Evolutionary conservation across 2,329 filamentous ascomycete species (phyloP).

Genomic region (Alternaria solani): DNA sequence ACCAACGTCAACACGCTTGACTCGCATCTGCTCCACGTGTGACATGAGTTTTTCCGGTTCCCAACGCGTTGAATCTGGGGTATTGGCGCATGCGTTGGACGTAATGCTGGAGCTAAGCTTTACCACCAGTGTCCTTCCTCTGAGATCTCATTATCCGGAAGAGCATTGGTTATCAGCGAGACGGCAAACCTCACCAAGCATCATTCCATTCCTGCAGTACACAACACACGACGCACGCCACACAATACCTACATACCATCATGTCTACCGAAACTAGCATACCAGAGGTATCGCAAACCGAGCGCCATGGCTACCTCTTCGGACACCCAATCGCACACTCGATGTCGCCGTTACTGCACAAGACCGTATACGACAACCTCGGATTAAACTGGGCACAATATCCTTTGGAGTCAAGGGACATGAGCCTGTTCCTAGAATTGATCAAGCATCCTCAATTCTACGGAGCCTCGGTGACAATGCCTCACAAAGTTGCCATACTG

Average conservation of each 20-base stretch:
- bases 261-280: conserved; percentile 25
- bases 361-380: conserved; percentile 62
- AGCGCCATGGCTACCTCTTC: conserved; percentile 64
- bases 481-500: conserved; percentile 81
- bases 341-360: conserved; percentile 63
- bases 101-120: neutral
- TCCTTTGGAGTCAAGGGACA: conserved; percentile 57
- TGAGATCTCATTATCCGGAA: neutral
- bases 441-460: conserved; percentile 68
- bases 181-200: neutral
- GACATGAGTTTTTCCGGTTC: conserved; percentile 22
- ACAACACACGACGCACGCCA: neutral
- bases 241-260: neutral
- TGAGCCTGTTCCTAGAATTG: conserved; percentile 56
- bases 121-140: neutral
- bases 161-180: neutral
- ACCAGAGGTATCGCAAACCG: conserved; percentile 28
- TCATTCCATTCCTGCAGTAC: neutral
- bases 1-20: conserved; percentile 8
- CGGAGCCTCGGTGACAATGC: conserved; percentile 81
- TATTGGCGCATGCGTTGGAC: neutral
- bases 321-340: conserved; percentile 66
- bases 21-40: conserved; percentile 7
- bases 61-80: conserved; percentile 5
- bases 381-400: conserved; percentile 63